A percentile compares a stretch with the other conserved stretches of the same genome.
Evolutionary conservation across 2,329 filamentous ascomycete species (phyloP).

Genomic region (Diplodia mutila): DNA sequence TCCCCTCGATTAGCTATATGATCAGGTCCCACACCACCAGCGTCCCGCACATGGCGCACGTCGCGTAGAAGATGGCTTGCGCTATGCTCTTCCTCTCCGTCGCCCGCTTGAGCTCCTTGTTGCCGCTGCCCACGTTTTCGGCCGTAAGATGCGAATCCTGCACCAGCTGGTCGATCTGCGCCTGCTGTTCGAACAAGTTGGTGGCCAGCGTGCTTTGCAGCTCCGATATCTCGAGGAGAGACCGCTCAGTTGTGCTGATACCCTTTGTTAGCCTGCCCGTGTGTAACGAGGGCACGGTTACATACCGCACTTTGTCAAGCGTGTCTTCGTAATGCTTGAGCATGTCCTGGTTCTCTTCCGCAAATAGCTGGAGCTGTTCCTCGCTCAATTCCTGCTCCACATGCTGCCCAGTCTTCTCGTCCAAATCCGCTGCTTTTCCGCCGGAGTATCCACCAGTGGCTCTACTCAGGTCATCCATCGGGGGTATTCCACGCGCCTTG

Average conservation of each 20-base stretch:
- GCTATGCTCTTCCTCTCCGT: conserved; percentile 58
- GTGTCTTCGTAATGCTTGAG: conserved; percentile 91
- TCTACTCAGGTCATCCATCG: conserved; percentile 25
- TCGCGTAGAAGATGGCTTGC: conserved; percentile 53
- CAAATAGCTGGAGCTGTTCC: conserved; percentile 91
- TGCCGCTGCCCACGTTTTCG: conserved; percentile 86
- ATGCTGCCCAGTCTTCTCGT: conserved; percentile 35
- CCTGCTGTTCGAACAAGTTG: conserved; percentile 83
- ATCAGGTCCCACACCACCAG: conserved; percentile 55
- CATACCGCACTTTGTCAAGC: conserved; percentile 90
- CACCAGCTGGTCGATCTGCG: conserved; percentile 86
- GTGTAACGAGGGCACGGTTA: conserved; percentile 31
- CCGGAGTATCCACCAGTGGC: conserved; percentile 29
- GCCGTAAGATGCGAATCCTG: conserved; percentile 79
- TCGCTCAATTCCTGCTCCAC: conserved; percentile 68
- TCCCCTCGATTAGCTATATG: conserved; percentile 39
- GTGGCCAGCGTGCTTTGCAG: conserved; percentile 86
- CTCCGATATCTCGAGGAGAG: conserved; percentile 88
- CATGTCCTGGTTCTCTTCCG: conserved; percentile 90
- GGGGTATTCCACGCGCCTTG: conserved; percentile 57
- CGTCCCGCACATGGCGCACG: conserved; percentile 50
- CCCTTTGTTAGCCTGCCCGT: neutral
- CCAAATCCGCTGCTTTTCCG: conserved; percentile 32
- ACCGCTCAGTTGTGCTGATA: conserved; percentile 84
- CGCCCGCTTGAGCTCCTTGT: conserved; percentile 87